A percentile compares a stretch with the other conserved stretches of the same genome.
These are phyloP conservation scores for Colletotrichum sp. DNA, from an alignment of 2,329 filamentous ascomycete species.

Conservation along the genomic window DNA sequence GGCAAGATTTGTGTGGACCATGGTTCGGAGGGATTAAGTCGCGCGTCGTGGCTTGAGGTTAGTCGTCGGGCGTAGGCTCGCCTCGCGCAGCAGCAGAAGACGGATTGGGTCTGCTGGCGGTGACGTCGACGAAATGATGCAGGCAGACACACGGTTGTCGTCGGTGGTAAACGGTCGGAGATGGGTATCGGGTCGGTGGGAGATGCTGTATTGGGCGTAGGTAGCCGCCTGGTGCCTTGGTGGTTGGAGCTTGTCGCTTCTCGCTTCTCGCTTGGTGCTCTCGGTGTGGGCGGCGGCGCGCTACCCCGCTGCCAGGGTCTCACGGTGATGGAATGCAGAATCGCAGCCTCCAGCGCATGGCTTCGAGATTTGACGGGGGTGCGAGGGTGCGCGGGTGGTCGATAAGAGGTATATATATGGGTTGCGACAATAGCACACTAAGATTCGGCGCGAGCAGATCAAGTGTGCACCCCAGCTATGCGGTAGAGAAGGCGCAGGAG, in stretches of 20 bases:
- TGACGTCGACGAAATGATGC: conserved; percentile 5
- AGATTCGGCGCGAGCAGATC: background rate
- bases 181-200: conserved; percentile 12
- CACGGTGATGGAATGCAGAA: conserved; percentile 20
- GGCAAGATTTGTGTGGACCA: conserved; percentile 7
- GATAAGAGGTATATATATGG: background rate
- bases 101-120: background rate
- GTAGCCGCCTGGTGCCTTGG: background rate
- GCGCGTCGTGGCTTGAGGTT: background rate
- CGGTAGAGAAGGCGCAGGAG: background rate
- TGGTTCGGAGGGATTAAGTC: background rate
- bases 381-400: background rate
- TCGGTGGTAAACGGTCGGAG: conserved; percentile 15
- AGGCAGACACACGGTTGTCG: background rate
- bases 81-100: background rate
- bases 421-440: background rate
- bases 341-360: conserved; percentile 19
- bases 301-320: conserved; percentile 22
- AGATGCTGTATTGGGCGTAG: conserved; percentile 17
- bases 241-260: background rate
- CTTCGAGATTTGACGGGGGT: background rate
- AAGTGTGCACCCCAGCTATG: background rate
- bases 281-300: background rate
- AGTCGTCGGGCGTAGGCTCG: background rate
- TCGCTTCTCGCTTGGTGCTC: background rate